Evolutionary conservation across 2,329 filamentous ascomycete species (phyloP), one percentile per base, ranked within the genome.

Genomic region (Parascedosporium putredinis): DNA sequence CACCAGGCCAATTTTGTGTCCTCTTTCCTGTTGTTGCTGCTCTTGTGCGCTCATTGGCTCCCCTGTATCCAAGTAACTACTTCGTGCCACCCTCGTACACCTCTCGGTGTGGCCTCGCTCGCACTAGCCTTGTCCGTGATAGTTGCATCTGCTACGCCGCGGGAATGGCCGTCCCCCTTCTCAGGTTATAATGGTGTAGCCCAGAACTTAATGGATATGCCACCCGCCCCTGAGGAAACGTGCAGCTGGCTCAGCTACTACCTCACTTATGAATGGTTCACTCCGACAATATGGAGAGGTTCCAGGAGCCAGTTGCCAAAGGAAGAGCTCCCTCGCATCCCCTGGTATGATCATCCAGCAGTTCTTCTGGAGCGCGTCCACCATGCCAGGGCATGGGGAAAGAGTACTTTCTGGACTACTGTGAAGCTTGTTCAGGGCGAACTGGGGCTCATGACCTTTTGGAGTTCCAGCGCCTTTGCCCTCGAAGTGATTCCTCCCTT

Each of bases 291-390:
- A 46, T 67, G 72, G 62, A 73, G 67, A 53, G 74, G 74, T 23
- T 63, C 66, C 40, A 66, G 63, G 27, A 62, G 64, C 5, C 63
- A 68, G 47, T 62, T 78, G 49, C 68, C 70, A 23, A 65, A 74
- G 55, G 65, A 70, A 33, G 67, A 71, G 54, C 66, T 78, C 18
- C 73, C 73, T 2, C 65, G 56, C 24, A 60, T 78, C 25, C 72
- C 75, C 2, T 77, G 74, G 72, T 78, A 78, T 54, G 75, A 78
- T 47, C 73, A 78, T 53, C 75, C 75, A 7, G 58, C 70, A 20
- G 60, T 74, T 47, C 67, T 77, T 14, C 62, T 76, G 2, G 61
- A 62, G 20, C 66, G 63, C 51, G 62, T 76, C 9, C 66, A 69
- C 23, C 56, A 63, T 16, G 72, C 73, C 10, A 67, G 75, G 2